Conservation (phyloP, 805 yeast genomes). For the Nematodospora valgi region DNA sequence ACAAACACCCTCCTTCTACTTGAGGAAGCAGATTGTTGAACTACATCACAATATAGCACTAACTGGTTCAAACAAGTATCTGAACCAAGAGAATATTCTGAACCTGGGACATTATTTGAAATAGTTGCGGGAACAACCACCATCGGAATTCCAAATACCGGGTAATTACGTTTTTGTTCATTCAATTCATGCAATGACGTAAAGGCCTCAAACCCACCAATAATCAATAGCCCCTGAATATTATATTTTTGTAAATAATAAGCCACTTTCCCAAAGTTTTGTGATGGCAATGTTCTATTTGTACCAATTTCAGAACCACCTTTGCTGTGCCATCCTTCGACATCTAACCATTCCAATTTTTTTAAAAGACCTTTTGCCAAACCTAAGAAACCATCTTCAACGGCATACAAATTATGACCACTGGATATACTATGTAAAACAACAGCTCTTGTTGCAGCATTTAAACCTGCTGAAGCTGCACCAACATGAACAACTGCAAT, state of each 20-base stretch:
- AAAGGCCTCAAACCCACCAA: conserved; percentile 83
- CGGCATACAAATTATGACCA: conserved; percentile 71
- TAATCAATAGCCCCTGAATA: conserved; percentile 67
- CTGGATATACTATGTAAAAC: conserved; percentile 71
- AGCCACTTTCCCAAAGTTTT: conserved; percentile 69
- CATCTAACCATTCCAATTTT: conserved; percentile 62
- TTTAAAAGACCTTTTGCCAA: conserved; percentile 59
- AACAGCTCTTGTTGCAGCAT: conserved; percentile 72
- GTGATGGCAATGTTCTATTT: conserved; percentile 65
- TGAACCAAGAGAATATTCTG: conserved; percentile 72
- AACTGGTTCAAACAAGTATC: conserved; percentile 73
- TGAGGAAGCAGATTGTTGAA: conserved; percentile 75
- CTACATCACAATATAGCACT: conserved; percentile 72
- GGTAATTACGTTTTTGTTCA: conserved; percentile 56
- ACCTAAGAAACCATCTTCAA: conserved; percentile 74
- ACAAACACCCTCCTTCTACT: conserved; percentile 76
- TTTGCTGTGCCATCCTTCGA: conserved; percentile 66
- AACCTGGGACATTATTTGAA: conserved; percentile 79
- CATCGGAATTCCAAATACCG: conserved; percentile 75
- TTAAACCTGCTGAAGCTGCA: conserved; percentile 78
- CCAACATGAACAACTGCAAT: conserved; percentile 75
- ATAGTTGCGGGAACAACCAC: conserved; percentile 76
- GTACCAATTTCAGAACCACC: conserved; percentile 88
- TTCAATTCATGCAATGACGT: conserved; percentile 67
- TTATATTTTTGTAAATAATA: conserved; percentile 65